Conservation (phyloP, 495 filamentous ascomycete genomes). For the Barbatosphaeria neglecta region DNA sequence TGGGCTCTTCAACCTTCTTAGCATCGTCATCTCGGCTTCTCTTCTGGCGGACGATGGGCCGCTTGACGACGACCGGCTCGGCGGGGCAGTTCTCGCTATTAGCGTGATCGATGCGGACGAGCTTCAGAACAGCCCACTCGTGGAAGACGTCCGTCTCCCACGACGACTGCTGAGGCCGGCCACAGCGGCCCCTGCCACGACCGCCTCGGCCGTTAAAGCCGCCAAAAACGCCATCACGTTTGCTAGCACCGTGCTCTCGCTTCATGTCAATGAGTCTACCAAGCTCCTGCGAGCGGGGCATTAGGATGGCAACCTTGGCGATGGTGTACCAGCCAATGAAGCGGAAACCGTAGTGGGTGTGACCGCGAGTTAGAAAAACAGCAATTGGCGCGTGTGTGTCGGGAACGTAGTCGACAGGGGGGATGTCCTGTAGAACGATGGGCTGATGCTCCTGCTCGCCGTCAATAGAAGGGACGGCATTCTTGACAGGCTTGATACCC, state of each 20-base stretch:
- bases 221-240: background rate
- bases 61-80: background rate
- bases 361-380: constrained; percentile 8
- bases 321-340: constrained; percentile 15
- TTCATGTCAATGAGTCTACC: constrained; percentile 13
- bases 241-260: constrained; percentile 9
- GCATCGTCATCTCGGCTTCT: background rate
- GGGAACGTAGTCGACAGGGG: constrained; percentile 12
- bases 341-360: background rate
- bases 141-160: constrained; percentile 4
- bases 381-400: constrained; percentile 4
- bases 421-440: background rate
- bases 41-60: background rate
- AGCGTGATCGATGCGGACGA: constrained; percentile 4
- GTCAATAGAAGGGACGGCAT: too few relatives aligned
- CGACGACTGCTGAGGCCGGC: background rate
- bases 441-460: background rate
- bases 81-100: background rate
- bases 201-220: background rate
- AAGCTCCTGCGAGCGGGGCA: constrained; percentile 11
- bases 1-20: background rate
- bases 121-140: constrained; percentile 16
- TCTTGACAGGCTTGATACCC: background rate
- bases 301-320: constrained; percentile 10
- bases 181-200: background rate